These are phyloP conservation scores for Tricholoma saponaceum DNA, from an alignment of 768 basidiomycete species.

Conservation along the genomic window DNA sequence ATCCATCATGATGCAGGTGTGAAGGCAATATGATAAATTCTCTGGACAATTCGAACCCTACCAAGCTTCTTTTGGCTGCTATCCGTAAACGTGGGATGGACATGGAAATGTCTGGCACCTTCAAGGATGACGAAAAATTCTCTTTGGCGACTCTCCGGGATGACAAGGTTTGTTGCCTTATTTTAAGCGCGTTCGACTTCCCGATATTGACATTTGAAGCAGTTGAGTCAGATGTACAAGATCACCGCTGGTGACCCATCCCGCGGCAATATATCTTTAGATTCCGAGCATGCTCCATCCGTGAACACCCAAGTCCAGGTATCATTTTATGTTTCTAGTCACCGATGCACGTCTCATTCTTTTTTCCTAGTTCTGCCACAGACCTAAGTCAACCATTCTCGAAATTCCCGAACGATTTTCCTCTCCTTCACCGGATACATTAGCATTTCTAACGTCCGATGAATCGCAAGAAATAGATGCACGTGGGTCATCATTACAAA, in stretches of 20 bases:
- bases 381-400: slow-evolving; percentile 20
- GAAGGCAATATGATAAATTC: slow-evolving; percentile 72
- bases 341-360: neutral
- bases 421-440: neutral
- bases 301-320: slow-evolving; percentile 48
- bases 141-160: slow-evolving; percentile 43
- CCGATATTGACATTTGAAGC: neutral
- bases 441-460: slow-evolving; percentile 14
- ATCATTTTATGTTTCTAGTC: slow-evolving; percentile 8
- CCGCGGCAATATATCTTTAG: slow-evolving; percentile 62
- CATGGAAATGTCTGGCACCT: slow-evolving; percentile 20
- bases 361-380: slow-evolving; percentile 37
- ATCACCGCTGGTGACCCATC: slow-evolving; percentile 73
- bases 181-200: neutral
- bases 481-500: neutral
- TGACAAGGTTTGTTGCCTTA: slow-evolving; percentile 22
- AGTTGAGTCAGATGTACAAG: slow-evolving; percentile 47
- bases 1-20: slow-evolving; percentile 33
- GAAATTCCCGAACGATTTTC: slow-evolving; percentile 5
- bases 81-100: slow-evolving; percentile 38
- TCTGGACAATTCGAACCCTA: slow-evolving; percentile 55
- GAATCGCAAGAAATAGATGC: slow-evolving; percentile 13
- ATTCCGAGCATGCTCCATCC: slow-evolving; percentile 45
- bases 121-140: slow-evolving; percentile 55
- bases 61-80: slow-evolving; percentile 51